These are phyloP conservation scores for Dendrobium chrysotoxum DNA, from an alignment of 106 monocot species.

Conservation along the genomic window DNA sequence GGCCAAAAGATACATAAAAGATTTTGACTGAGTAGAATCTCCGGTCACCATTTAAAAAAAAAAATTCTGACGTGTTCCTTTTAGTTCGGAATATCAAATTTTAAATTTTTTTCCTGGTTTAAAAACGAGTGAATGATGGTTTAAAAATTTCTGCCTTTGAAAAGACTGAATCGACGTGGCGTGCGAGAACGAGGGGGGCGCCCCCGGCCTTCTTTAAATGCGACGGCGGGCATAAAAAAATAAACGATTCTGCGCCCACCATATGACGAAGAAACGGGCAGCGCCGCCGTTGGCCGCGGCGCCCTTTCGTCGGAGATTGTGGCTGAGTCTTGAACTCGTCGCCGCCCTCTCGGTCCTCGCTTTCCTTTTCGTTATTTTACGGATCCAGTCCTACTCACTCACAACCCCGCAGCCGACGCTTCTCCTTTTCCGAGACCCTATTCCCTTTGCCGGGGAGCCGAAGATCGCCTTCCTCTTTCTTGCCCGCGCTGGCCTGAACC, in stretches of 20 bases:
- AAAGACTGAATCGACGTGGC: not conserved
- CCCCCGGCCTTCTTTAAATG: constrained; percentile 3
- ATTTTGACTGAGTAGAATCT: no score
- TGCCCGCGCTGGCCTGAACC: constrained; percentile 49
- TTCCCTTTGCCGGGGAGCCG: constrained; percentile 29
- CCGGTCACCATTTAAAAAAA: no score
- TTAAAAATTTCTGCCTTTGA: no score
- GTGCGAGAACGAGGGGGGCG: constrained; percentile 1
- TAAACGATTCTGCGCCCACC: not conserved
- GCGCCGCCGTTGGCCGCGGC: not conserved
- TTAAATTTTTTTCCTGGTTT: no score
- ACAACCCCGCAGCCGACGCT: not conserved
- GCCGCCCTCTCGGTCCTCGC: constrained; percentile 23
- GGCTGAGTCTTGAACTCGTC: constrained; percentile 31
- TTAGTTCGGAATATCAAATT: no score
- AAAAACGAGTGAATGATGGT: no score
- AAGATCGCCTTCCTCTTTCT: constrained; percentile 94
- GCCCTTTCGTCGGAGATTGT: constrained; percentile 11
- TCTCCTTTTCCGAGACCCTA: not conserved
- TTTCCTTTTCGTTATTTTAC: constrained; percentile 28
- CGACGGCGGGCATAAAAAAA: not conserved
- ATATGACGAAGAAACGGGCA: constrained; percentile 9
- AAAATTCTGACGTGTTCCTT: no score
- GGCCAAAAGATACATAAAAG: no score
- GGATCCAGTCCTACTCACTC: constrained; percentile 18